Base-by-base conservation (phyloP, 2,329 filamentous ascomycete genomes). In the Aureobasidium zeae region DNA sequence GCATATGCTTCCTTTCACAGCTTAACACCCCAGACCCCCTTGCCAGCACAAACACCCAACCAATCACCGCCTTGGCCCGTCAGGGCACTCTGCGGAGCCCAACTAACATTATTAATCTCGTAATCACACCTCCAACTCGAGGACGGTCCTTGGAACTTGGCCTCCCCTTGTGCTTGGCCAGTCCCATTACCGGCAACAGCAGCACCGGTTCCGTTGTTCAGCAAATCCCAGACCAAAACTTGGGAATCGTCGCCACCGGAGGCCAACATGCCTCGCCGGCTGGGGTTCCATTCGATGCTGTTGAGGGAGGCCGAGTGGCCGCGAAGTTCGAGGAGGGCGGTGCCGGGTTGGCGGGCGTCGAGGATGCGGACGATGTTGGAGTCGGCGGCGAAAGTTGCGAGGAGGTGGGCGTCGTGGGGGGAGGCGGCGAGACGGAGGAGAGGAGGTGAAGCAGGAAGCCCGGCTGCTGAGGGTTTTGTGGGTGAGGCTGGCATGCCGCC, bases 311-410 rank as follows among this genome's bases (percentile, higher is more conserved):
- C 83, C 16, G 79, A 77, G 59, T 98, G 89, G 16, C 91, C 91
- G 35, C 85, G 85, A 26, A 98, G 78, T 61, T 98, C 91, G 19
- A 98, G 76, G 4, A 98, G 74, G 2, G 91, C 91, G 63, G 95
- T 91, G 5, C 91, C 91, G 0, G 91, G 91, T 64, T 98, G 91
- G 36, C 91, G 82, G 3, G 96, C 89, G 57, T 98, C 91, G 21
- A 98, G 78, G 44, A 98, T 94, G 35, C 91, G 86, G 58, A 98
- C 88, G 24, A 94, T 70, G 55, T 82, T 88, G 3, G 86, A 94
- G 60, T 96, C 91, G 57, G 87, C 82, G 13, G 91, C 89, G 62
- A 98, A 96, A 0, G 91, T 98, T n/a, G 89, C 89, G 25, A 98
- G 77, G 24, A 98, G 78, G 60, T 98, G 88, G 5, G 86, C 83